Evolutionary conservation across 164 flowering plant genomes (phyloP), one percentile per base, ranked within the genome.

Genomic region (Magnolia sinica): DNA sequence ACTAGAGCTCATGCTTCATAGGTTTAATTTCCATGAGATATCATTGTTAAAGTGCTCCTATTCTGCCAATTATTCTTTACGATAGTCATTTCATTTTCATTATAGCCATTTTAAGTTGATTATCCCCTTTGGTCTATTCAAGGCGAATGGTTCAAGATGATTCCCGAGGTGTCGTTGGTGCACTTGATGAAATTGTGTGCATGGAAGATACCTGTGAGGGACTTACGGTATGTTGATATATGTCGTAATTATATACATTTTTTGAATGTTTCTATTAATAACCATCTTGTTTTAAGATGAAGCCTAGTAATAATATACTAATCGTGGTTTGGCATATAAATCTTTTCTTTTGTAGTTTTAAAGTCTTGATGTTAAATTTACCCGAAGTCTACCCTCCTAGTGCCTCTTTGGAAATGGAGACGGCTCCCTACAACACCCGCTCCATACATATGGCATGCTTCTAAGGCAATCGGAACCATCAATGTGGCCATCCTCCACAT

Each of bases 1-100:
- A 86, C 45, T 95, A 68, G 98, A 95, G 78, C 70, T 95, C 27
- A 92, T 94, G 98, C 90, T 94, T 76, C 97, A 92, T 73, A 92
- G 97, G 98, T 89, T 69, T 69, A 23, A 9, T 74, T 59, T 66
- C 24, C 50, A 7, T 49, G 8, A 63, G 8, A 50, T 71, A 37
- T 1, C 66, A 23, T 76, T 70, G 45, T 80, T 71, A 27, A 58
- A 13, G n/a, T 68, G 11, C n/a, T 75, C 61, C 61, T 16, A 16
- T 55, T 55, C 61, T 0, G 61, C 61, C 18, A 16, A 55, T 16
- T 16, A 55, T 55, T 55, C 18, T 16, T 55, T 55, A 10, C 1
- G 13, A 55, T 55, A 10, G 18, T 16, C 18, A 16, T 16, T 55
- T 27, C 2, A 37, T 16, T 37, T 67, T 58, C 11, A 31, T 67